Base-by-base conservation (phyloP, 495 filamentous ascomycete genomes). In the Penicillium waksmanii region DNA sequence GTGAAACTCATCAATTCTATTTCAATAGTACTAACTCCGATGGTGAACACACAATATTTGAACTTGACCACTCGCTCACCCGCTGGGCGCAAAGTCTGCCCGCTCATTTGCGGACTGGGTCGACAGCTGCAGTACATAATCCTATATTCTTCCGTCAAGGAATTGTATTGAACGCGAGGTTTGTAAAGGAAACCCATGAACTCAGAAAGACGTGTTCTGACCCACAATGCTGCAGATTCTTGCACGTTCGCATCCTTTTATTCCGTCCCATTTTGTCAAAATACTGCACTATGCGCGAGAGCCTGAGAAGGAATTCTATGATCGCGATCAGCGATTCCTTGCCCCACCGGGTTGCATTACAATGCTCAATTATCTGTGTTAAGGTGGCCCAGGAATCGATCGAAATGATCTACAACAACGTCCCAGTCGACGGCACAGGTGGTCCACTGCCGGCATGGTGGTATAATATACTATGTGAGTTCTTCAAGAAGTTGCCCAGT, bases 401-500 rank as follows among this genome's bases (percentile, higher is more conserved):
- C 23, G 64, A 70, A 12, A 42, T 73, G 9, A 76, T 78, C 18
- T 58, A 75, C 48, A 57, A 56, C 8, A 74, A 78, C 44, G 63
- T 75, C 5, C 72, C 72, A 4, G 31, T 56, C 1, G 69, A 78
- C 50, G 72, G 69, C 1, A 71, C 66, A 0, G 66, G 70, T n/a
- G 75, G 72, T 12, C 69, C 70, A 0, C 60, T 78, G 36, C 73
- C 75, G 6, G 73, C 73, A 1, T 78, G 73, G 72, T 78, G 75
- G 75, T 74, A 76, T 49, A 76, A 76, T 9, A 73, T 76, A 34
- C 68, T 76, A 2, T 77, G 72, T 77, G 27, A 56, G 72, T 56
- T 1, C 2, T 23, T 6, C 48, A 12, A 25, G 11, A 12, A 25
- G 11, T 17, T 33, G 15, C 21, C 36, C 15, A 38, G n/a, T n/a